Conservation (phyloP, 2,329 filamentous ascomycete genomes). For the Ophiocordyceps camponoti-leonardi region DNA sequence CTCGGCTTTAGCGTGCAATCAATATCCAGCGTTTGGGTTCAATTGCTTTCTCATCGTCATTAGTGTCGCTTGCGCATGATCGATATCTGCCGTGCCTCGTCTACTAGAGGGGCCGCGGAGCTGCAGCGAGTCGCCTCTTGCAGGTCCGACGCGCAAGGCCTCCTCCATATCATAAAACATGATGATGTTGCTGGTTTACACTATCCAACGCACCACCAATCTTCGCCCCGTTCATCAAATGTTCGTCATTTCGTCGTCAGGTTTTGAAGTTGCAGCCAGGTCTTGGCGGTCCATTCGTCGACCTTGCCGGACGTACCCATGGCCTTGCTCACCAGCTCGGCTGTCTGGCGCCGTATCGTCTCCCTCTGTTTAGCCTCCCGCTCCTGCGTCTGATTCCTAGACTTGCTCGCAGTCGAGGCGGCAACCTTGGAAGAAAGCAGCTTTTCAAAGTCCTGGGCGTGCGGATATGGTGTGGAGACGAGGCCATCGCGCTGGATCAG, state of each 20-base stretch:
- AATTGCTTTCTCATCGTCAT: not conserved
- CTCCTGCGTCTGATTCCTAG: slow-evolving; percentile 27
- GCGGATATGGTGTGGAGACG: slow-evolving; percentile 25
- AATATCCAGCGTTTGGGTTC: not conserved
- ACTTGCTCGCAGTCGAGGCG: slow-evolving; percentile 16
- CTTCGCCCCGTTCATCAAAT: not conserved
- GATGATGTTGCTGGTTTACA: not conserved
- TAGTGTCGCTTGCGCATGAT: not conserved
- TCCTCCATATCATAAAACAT: not conserved
- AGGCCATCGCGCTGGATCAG: slow-evolving; percentile 37
- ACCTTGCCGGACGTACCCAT: slow-evolving; percentile 18
- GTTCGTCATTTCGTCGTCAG: slow-evolving; percentile 2
- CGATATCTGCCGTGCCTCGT: not conserved
- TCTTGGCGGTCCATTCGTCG: slow-evolving; percentile 19
- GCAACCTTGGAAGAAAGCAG: slow-evolving; percentile 21
- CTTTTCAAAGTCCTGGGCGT: slow-evolving; percentile 26
- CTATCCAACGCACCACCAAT: not conserved
- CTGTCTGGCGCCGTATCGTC: slow-evolving; percentile 23
- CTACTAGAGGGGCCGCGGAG: not conserved
- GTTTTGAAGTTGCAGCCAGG: slow-evolving; percentile 16
- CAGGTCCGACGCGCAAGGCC: not conserved
- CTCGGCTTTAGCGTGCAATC: not conserved
- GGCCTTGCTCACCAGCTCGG: slow-evolving; percentile 23
- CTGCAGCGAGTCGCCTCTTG: not conserved
- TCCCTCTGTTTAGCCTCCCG: slow-evolving; percentile 29